These are phyloP conservation scores for Pseudophaeomoniella oleicola DNA, from an alignment of 2,329 filamentous ascomycete genomes.

Conservation along the genomic window DNA sequence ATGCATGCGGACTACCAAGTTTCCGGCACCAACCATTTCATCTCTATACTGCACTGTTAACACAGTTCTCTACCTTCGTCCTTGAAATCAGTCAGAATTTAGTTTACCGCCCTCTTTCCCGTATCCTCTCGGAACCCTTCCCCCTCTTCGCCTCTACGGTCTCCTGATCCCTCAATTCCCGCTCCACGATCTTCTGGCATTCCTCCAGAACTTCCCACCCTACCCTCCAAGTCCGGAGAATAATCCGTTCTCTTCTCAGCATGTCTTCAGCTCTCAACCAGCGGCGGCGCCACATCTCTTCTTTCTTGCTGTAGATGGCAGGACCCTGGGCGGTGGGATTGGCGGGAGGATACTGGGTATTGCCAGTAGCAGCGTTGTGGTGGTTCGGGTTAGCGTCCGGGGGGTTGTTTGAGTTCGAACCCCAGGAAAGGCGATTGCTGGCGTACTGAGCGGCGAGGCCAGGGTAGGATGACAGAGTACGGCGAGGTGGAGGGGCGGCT, in stretches of 20 bases:
- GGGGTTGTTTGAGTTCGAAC: neutral
- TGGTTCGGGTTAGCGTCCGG: too few relatives aligned
- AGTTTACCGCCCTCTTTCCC: too few relatives aligned
- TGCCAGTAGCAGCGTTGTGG: too few relatives aligned
- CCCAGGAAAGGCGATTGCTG: constrained; percentile 4
- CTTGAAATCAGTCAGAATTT: too few relatives aligned
- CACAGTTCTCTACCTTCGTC: too few relatives aligned
- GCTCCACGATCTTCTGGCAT: constrained; percentile 26
- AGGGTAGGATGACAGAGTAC: constrained; percentile 14
- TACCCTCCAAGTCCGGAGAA: constrained; percentile 30
- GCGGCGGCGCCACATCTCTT: constrained; percentile 33
- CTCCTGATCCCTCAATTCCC: constrained; percentile 11
- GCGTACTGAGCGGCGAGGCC: constrained; percentile 16
- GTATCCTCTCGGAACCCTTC: too few relatives aligned
- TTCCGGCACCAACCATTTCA: too few relatives aligned
- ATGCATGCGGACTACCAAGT: too few relatives aligned
- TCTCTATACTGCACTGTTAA: too few relatives aligned
- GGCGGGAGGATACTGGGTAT: too few relatives aligned
- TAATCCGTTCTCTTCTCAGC: constrained; percentile 25
- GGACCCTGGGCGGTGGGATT: constrained; percentile 4
- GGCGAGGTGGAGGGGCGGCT: constrained; percentile 15
- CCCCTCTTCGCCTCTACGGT: neutral
- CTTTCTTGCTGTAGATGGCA: constrained; percentile 25
- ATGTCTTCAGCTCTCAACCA: constrained; percentile 31
- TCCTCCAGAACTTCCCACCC: constrained; percentile 30